phyloP scores from a whole-genome alignment of 192 early-diverging fungal genomes.

The Coemansia sp. region DNA sequence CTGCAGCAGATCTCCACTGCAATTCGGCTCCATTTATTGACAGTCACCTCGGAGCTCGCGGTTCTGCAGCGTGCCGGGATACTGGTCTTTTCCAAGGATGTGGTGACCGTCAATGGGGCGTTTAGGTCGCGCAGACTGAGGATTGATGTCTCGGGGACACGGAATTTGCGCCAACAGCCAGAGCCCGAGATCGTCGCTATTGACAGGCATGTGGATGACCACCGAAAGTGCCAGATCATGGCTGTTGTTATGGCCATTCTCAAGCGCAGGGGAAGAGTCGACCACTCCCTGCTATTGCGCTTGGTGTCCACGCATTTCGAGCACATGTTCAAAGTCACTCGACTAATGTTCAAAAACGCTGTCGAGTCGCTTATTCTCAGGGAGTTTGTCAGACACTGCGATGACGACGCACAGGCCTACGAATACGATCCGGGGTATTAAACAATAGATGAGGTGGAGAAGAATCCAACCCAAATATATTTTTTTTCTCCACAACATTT shows the following conservation, averaged over 20 bases:
- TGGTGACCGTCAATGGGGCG: background rate
- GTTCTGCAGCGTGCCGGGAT: background rate
- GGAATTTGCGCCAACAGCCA: slow-evolving; percentile 74
- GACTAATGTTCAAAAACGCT: background rate
- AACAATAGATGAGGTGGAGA: background rate
- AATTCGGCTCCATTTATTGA: background rate
- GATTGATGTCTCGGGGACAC: slow-evolving; percentile 79
- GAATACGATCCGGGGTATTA: background rate
- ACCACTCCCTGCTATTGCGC: background rate
- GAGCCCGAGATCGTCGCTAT: slow-evolving; percentile 72
- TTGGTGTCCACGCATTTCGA: background rate
- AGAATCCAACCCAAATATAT: background rate
- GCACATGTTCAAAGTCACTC: background rate
- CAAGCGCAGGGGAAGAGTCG: too few relatives aligned
- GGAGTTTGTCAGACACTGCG: background rate
- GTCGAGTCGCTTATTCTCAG: background rate
- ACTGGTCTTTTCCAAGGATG: background rate
- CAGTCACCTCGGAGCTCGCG: background rate
- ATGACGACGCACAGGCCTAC: background rate
- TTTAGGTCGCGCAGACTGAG: slow-evolving; percentile 77
- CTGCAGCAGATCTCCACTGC: slow-evolving; percentile 58
- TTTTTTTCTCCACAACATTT: background rate
- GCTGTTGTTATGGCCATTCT: background rate
- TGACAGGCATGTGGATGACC: slow-evolving; percentile 71
- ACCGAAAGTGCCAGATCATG: background rate